Base-by-base conservation (phyloP, 257 asterid species). In the Solanum phureja region DNA sequence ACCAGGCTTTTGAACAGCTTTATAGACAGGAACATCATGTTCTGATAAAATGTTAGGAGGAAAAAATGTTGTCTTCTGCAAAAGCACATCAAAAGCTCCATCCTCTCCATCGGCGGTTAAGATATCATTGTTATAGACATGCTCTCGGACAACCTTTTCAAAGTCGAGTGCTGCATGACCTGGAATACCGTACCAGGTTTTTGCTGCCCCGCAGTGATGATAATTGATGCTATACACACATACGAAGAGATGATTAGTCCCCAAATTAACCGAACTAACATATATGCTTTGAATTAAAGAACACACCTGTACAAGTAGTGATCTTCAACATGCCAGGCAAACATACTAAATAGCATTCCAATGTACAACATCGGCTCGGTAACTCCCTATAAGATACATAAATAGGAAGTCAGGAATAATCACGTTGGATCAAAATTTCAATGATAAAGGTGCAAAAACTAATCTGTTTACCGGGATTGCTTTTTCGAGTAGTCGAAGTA, bases 321-420 rank as follows among this genome's bases (percentile, higher is more conserved):
- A 90, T 97, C 99, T 92, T 97, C 99, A 84, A 95, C 99, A 86
- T 97, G 99, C 99, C 99, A 97, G 83, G 99, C 99, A 90, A 97
- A 97, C 98, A 97, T 93, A 89, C 99, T 97, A 88, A 97, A 97
- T 85, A 97, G 93, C 99, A 97, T 97, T 82, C 99, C 99, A 64
- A 97, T 95, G 92, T 97, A 97, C 37, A 97, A 96, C 99, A 97
- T 97, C 13, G 99, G 99, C 88, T 97, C 99, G 86, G 99, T 97
- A 86, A 97, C 99, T 90, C 99, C 99, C 99, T 96, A 93, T 49
- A 91, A 85, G 86, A 33, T 34, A 86, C 33, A 86, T 13, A 33
- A 44, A 58, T 86, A 73, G 38, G 38, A 73, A 49, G 68, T 72
- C n/a, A 42, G 31, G 49, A 46, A 85, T 68, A 13, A 23, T 52